These are phyloP conservation scores for Eucalyptus rudis DNA, from an alignment of 345 rosid species.

Conservation along the genomic window DNA sequence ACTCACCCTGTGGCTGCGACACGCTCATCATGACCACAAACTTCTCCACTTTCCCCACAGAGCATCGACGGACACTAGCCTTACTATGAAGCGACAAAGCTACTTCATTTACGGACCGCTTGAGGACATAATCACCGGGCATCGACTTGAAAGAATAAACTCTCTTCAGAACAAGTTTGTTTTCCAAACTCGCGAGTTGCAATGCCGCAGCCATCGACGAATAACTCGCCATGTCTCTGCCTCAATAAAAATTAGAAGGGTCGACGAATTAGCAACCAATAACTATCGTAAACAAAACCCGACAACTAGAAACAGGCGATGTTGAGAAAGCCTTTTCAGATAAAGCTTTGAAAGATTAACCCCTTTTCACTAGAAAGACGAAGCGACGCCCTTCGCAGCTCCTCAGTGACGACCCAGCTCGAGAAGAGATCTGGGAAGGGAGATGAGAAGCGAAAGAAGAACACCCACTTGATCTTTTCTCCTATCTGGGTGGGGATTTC, in stretches of 20 bases:
- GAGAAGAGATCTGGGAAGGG: neutral
- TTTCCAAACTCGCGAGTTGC: conserved; percentile 5
- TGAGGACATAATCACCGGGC: neutral
- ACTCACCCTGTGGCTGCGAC: conserved; percentile 19
- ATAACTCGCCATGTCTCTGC: conserved; percentile 27
- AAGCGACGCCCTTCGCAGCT: neutral
- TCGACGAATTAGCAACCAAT: conserved; percentile 10
- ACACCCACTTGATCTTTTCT: neutral
- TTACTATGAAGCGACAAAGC: neutral
- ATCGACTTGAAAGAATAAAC: neutral
- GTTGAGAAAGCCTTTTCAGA: neutral
- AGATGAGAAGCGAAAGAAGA: neutral
- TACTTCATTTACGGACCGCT: neutral
- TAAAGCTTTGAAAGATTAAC: neutral
- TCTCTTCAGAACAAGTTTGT: conserved; percentile 1
- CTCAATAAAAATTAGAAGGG: neutral
- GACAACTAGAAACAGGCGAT: neutral
- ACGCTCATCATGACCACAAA: conserved; percentile 15
- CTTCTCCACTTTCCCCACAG: conserved; percentile 15
- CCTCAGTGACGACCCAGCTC: neutral
- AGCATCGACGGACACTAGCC: neutral
- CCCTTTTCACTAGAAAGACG: neutral
- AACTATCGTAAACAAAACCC: neutral
- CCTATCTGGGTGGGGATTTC: neutral
- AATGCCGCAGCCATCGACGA: conserved; percentile 14